Base-by-base conservation (phyloP, 768 basidiomycete species). In the Epithele typhae region DNA sequence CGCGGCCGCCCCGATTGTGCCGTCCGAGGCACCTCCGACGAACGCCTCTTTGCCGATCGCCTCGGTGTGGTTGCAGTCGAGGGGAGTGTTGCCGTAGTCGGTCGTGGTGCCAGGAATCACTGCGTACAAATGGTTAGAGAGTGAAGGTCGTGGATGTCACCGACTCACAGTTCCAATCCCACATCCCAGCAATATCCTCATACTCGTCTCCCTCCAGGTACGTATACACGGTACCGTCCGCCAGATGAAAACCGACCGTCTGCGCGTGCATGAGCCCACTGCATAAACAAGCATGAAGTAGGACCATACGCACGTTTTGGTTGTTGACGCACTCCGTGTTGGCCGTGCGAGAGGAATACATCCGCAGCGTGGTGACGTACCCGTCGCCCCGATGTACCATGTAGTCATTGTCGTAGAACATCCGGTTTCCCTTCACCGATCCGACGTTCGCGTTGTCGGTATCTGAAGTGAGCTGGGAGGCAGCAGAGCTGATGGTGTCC, bases 41-140 rank as follows among this genome's bases (percentile, higher is more conserved):
- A 84, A 85, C 4, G 61, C 49, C 46, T 82, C 73, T 4, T 74
- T 54, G 0, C 84, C 84, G 1, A 57, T 68, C 45, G 64, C 64
- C 21, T 63, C 54, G 1, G 76, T 72, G 15, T 64, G 62, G 21
- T 54, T 62, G 53, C 83, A 85, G 34, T 57, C 59, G n/a, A 88
- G 67, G 0, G 68, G 60, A 0, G 84, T 86, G 2, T 68, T 76
- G 6, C 64, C 68, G 56, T 84, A 84, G 58, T 86, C 80, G 25
- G 75, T 71, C 1, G 86, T 87, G 25, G 69, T 86, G 0, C 86
- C 85, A 5, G 86, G 85, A 39, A 88, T 79, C 5, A 84, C 71
- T 61, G 36, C 0, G 25, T 30, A 7, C 14, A 30, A 30, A 30
- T 30, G 8, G 14, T 30, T 7, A 30, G 7, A 30, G 7, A 30